phyloP scores from a whole-genome alignment of 2,329 filamentous ascomycete species.

The Furcasterigmium furcatum region DNA sequence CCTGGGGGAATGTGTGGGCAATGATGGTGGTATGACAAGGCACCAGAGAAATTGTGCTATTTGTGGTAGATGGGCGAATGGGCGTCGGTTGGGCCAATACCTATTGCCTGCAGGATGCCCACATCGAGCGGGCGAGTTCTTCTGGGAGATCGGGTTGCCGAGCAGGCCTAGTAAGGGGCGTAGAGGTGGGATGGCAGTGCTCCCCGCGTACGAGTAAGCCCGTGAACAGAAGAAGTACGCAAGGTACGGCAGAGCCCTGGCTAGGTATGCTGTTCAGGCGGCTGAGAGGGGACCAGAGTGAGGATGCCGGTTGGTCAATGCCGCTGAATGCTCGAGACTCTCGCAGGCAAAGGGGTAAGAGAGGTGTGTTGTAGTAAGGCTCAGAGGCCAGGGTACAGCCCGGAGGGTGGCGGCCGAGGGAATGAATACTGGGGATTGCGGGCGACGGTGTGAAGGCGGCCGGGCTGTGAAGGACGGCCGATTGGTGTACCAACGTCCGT shows the following conservation, averaged over 20 bases:
- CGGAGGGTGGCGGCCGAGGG: too few relatives aligned
- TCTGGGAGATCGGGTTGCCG: conserved; percentile 9
- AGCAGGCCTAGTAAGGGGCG: too few relatives aligned
- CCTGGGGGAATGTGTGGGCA: conserved; percentile 5
- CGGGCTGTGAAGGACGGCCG: conserved; percentile 3
- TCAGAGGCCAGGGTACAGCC: conserved; percentile 8
- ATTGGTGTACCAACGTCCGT: background rate
- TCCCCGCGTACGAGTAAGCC: too few relatives aligned
- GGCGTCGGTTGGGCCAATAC: conserved; percentile 10
- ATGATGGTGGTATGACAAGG: conserved; percentile 9
- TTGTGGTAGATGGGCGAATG: conserved; percentile 10
- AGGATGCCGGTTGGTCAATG: too few relatives aligned
- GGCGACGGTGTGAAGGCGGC: too few relatives aligned
- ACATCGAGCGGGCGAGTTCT: background rate
- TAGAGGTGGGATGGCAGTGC: too few relatives aligned
- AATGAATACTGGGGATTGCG: too few relatives aligned
- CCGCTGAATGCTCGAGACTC: too few relatives aligned
- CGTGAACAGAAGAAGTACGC: too few relatives aligned
- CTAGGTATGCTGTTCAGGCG: too few relatives aligned
- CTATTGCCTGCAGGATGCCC: conserved; percentile 7
- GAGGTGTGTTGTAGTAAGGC: conserved; percentile 8
- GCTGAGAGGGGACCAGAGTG: too few relatives aligned
- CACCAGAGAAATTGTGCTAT: conserved; percentile 13
- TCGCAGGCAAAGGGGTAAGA: background rate
- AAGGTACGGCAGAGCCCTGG: too few relatives aligned